Conservation (phyloP, 805 yeast genomes). For the Komagataella phaffii region DNA sequence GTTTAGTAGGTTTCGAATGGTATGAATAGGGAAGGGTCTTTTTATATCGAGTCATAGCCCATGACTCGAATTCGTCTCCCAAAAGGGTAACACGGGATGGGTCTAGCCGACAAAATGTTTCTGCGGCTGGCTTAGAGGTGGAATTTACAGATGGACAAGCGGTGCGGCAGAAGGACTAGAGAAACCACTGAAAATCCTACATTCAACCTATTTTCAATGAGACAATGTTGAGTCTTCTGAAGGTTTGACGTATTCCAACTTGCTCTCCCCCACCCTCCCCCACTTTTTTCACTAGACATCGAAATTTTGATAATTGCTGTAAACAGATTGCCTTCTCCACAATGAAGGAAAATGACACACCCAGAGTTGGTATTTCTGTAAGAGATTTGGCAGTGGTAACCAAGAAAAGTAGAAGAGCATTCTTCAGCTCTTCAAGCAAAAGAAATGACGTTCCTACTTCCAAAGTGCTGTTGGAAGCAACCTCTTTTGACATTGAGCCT, state of each 20-base stretch:
- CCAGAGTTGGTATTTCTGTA: not conserved
- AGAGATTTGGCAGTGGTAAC: not conserved
- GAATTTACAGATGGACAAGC: not conserved
- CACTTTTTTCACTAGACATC: not conserved
- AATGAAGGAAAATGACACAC: not conserved
- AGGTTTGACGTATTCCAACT: no score
- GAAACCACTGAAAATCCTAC: not conserved
- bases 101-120: not conserved
- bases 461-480: not conserved
- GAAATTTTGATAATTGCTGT: not conserved
- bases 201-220: not conserved
- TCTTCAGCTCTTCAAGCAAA: not conserved
- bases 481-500: constrained; percentile 45
- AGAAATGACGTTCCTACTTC: not conserved
- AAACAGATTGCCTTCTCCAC: not conserved
- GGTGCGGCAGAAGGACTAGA: not conserved
- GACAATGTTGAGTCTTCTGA: not conserved
- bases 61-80: not conserved
- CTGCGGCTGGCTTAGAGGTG: not conserved
- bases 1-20: not conserved
- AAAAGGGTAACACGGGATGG: not conserved
- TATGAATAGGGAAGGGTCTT: not conserved
- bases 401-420: not conserved
- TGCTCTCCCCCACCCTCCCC: not conserved
- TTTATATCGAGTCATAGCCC: not conserved